Evolutionary conservation across 345 rosid genomes (phyloP).

Genomic region (Draba incana): DNA sequence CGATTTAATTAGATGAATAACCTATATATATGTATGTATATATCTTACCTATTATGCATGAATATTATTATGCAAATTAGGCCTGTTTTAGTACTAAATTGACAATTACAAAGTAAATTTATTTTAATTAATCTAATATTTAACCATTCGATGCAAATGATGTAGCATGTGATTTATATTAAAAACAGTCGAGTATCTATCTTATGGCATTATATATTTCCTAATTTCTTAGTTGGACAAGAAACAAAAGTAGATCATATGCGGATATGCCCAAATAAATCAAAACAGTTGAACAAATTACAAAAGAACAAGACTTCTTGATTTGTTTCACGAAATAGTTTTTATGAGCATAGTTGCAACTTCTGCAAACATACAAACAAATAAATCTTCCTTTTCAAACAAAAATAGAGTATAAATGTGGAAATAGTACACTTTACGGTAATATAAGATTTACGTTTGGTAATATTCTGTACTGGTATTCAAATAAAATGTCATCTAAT

Average conservation of each 20-base stretch:
- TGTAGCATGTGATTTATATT: background rate
- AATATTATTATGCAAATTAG: too few relatives aligned
- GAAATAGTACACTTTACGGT: background rate
- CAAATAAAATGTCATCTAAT: slow-evolving; percentile 16
- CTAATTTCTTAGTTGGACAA: background rate
- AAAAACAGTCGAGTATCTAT: background rate
- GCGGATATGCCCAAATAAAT: background rate
- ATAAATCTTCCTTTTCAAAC: background rate
- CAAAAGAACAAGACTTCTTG: slow-evolving; percentile 12
- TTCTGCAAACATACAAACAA: slow-evolving; percentile 2
- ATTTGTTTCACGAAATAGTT: slow-evolving; percentile 1
- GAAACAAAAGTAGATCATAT: background rate
- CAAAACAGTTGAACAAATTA: slow-evolving; percentile 25
- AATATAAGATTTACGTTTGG: background rate
- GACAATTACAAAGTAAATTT: background rate
- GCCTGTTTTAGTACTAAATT: background rate
- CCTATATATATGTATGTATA: too few relatives aligned
- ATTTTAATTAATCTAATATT: background rate
- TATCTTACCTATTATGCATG: too few relatives aligned
- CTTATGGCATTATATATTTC: slow-evolving; percentile 5
- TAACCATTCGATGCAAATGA: background rate
- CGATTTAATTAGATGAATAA: background rate
- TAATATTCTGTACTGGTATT: slow-evolving; percentile 1
- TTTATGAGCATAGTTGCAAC: slow-evolving; percentile 22
- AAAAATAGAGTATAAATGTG: background rate